phyloP scores from a whole-genome alignment of 2,329 filamentous ascomycete genomes.

The Cercospora sp. region DNA sequence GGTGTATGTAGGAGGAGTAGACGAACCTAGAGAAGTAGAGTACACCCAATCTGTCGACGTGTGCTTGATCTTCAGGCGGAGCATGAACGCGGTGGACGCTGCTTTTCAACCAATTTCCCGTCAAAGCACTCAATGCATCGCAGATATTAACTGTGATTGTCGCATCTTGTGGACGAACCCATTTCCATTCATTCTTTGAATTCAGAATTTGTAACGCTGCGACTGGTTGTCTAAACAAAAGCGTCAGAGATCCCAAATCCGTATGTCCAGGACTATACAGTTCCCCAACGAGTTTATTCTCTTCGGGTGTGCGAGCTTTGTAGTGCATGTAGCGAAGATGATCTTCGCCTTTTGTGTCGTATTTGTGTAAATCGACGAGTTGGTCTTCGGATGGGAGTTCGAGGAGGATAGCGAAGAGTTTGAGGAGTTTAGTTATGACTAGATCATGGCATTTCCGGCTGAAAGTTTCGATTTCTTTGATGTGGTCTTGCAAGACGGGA shows the following conservation, averaged over 20 bases:
- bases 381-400: constrained; percentile 60
- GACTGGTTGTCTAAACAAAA: constrained; percentile 45
- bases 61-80: constrained; percentile 51
- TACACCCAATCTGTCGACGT: constrained; percentile 52
- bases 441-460: constrained; percentile 52
- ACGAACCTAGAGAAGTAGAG: constrained; percentile 54
- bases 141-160: constrained; percentile 46
- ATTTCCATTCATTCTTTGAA: constrained; percentile 43
- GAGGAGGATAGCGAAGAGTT: constrained; percentile 61
- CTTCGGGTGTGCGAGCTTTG: constrained; percentile 27
- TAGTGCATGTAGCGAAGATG: constrained; percentile 52
- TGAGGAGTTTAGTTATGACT: constrained; percentile 58
- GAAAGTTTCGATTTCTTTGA: constrained; percentile 58
- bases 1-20: too few species aligned
- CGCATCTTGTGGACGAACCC: constrained; percentile 42
- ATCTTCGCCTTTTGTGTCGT: constrained; percentile 58
- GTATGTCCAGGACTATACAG: constrained; percentile 40
- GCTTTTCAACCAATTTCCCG: constrained; percentile 49
- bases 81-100: constrained; percentile 52
- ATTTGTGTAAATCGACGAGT: constrained; percentile 58
- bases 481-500: constrained; percentile 46
- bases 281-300: constrained; percentile 26
- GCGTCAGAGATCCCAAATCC: constrained; percentile 45
- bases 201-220: constrained; percentile 44
- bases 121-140: constrained; percentile 43